Evolutionary conservation across 441 rosid species (phyloP).

Genomic region (Bocquillonia castaneifolia): DNA sequence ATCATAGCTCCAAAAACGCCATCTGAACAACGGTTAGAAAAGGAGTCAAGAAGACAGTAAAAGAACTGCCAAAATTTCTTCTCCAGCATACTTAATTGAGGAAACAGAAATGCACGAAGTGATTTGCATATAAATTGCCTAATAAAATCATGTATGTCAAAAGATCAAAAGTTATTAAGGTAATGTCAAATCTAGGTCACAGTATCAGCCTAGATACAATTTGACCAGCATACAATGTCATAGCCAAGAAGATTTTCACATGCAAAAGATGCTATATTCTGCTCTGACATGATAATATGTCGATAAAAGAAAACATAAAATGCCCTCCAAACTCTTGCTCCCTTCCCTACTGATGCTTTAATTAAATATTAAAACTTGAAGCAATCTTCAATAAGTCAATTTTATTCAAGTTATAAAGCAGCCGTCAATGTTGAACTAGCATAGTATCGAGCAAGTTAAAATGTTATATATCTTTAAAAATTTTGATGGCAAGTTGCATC

Average conservation of each 20-base stretch:
- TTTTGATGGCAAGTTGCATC: neutral
- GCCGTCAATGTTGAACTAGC: neutral
- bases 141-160: no score
- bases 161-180: neutral
- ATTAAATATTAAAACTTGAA: neutral
- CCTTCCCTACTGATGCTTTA: neutral
- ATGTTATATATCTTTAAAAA: neutral
- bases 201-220: neutral
- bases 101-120: neutral
- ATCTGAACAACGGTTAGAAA: constrained; percentile 30
- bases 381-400: neutral
- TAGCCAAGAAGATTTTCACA: neutral
- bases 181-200: neutral
- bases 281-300: neutral
- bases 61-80: neutral
- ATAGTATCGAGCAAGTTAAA: no score
- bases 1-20: constrained; percentile 77
- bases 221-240: neutral
- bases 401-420: neutral
- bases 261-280: neutral
- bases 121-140: neutral
- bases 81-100: neutral
- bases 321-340: neutral
- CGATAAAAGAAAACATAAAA: neutral
- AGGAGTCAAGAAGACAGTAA: neutral